These are phyloP conservation scores for Domatiomyces globalis DNA, from an alignment of 2,329 filamentous ascomycete species.

Conservation along the genomic window DNA sequence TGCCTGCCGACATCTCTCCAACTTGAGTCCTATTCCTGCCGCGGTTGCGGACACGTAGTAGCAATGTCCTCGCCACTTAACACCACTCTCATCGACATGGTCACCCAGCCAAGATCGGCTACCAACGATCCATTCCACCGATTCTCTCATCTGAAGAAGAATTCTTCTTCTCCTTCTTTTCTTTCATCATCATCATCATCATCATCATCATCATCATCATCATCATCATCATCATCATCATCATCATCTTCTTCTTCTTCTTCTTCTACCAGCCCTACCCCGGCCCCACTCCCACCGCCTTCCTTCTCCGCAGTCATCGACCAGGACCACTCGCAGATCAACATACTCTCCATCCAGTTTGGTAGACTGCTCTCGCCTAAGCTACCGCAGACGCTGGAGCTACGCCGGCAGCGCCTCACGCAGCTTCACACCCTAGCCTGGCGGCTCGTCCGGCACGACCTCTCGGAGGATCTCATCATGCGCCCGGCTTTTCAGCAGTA, in stretches of 20 bases:
- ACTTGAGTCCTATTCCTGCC: too few relatives aligned
- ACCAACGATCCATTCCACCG: too few relatives aligned
- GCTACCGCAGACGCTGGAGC: constrained; percentile 10
- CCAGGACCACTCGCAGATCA: constrained; percentile 41
- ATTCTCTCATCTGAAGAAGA: too few relatives aligned
- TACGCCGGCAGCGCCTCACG: constrained; percentile 26
- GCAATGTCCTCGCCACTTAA: too few relatives aligned
- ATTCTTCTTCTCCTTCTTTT: too few relatives aligned
- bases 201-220: too few relatives aligned
- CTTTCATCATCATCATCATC: too few relatives aligned
- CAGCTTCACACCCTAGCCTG: constrained; percentile 10
- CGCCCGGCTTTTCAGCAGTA: constrained; percentile 12
- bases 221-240: too few relatives aligned
- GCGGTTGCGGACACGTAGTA: too few relatives aligned
- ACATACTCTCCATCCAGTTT: constrained; percentile 77
- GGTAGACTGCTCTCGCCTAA: constrained; percentile 44
- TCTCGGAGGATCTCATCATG: constrained; percentile 16
- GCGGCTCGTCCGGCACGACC: constrained; percentile 15
- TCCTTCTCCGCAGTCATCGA: constrained; percentile 15
- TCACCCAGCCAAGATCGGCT: too few relatives aligned
- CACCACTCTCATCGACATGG: too few relatives aligned
- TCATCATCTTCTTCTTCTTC: not conserved
- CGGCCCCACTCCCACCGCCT: constrained; percentile 1
- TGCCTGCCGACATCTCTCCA: too few relatives aligned
- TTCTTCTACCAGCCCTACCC: not conserved